Percentiles rank a stretch among this genome's conserved stretches.
Evolutionary conservation across 257 asterid species (phyloP).

Genomic region (Nicotiana noctiflora): DNA sequence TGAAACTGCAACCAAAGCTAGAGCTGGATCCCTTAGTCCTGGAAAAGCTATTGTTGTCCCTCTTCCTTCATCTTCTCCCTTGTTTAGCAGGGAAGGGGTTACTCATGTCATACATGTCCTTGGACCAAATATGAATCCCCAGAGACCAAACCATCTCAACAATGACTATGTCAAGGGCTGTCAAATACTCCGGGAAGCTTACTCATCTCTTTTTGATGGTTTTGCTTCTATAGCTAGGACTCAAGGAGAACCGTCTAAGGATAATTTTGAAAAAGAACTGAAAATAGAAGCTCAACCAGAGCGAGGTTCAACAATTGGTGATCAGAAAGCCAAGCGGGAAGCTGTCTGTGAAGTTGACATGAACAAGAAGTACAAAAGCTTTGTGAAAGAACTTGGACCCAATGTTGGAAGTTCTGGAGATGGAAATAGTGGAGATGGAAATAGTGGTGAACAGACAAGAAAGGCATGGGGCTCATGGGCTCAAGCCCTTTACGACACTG

Average conservation of each 20-base stretch:
- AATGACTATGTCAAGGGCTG: conserved; percentile 67
- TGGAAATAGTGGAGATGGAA: conserved; percentile 10
- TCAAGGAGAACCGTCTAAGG: conserved; percentile 12
- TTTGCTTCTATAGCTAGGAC: conserved; percentile 46
- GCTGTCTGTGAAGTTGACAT: conserved; percentile 28
- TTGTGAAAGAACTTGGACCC: conserved; percentile 25
- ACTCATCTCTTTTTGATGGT: conserved; percentile 77
- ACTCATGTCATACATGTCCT: conserved; percentile 90
- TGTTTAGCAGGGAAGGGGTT: conserved; percentile 63
- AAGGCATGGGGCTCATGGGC: conserved; percentile 62
- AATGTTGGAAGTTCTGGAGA: conserved; percentile 17
- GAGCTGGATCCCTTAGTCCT: conserved; percentile 49
- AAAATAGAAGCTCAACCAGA: conserved; percentile 16
- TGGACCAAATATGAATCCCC: conserved; percentile 96
- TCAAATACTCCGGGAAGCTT: conserved; percentile 70
- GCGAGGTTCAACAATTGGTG: conserved; percentile 21
- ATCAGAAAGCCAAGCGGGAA: conserved; percentile 53
- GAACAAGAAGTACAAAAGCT: conserved; percentile 45
- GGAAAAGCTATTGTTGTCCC: conserved; percentile 72
- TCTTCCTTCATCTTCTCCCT: conserved; percentile 67
- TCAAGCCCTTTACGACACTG: conserved; percentile 62
- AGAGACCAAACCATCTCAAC: conserved; percentile 71
- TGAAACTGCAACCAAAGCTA: conserved; percentile 76
- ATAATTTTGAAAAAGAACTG: conserved; percentile 4
- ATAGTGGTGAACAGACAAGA: conserved; percentile 16